Evolutionary conservation across 805 yeast genomes (phyloP), one percentile per base, ranked within the genome.

Genomic region (Priceomyces fermenticarens): DNA sequence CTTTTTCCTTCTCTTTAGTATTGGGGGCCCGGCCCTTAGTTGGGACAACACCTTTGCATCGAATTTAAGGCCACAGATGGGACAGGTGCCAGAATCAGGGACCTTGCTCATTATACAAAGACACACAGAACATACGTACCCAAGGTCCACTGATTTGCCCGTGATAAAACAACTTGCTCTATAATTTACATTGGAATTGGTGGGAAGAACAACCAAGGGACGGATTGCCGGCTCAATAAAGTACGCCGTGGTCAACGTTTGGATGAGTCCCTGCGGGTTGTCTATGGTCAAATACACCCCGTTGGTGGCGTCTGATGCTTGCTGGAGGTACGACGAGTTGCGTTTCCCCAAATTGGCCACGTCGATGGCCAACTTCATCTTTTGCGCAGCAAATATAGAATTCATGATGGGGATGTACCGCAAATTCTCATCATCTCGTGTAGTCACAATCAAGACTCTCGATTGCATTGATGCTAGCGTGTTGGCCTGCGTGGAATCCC

Each of bases 381-480:
- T 91, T 51, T 93, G 97, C 0, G 98, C 96, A 0, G 97, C 91
- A 65, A 93, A 93, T 25, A 93, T 91, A 44, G 93, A 77, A 62
- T 93, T 93, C 98, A 93, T 93, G 33, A 88, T 82, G 3, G 97
- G 86, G 33, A 91, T 87, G 60, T 93, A 95, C 43, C 87, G 88
- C 39, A 88, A 70, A 4, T 88, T 80, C 41, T 80, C 81, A 52
- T 88, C 89, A 46, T 81, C 88, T 48, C 83, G 80, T 17, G 88
- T 73, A 0, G 97, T 81, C 37, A 84, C 81, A 43, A 85, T 60
- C 33, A 73, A 54, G 5, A 70, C 58, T 30, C 76, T 58, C 7
- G 72, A 54, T 44, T 54, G 60, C 58, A 64, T 61, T 15, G 73
- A 53, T 3, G 63, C 54, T 11, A 56, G 42, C 28, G 47, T 44